phyloP scores from a whole-genome alignment of 371 early-diverging fungal genomes.

The Rhizopus sp. region DNA sequence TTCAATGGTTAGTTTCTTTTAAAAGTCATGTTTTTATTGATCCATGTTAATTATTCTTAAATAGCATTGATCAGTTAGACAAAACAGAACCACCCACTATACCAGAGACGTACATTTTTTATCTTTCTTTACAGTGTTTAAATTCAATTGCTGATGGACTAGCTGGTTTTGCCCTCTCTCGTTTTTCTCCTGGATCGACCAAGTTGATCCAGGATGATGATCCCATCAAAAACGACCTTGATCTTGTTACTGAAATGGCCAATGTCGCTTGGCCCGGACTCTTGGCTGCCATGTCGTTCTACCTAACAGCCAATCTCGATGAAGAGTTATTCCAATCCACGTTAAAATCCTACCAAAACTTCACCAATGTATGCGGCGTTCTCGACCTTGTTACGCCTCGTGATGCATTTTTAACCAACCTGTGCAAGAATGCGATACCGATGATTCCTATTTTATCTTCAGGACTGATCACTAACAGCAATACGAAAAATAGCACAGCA shows the following conservation, averaged over 20 bases:
- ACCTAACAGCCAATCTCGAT: constrained; percentile 78
- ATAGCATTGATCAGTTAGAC: constrained; percentile 89
- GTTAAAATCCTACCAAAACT: constrained; percentile 74
- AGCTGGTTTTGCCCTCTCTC: constrained; percentile 66
- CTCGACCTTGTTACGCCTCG: constrained; percentile 77
- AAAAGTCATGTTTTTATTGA: not conserved
- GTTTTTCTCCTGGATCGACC: constrained; percentile 48
- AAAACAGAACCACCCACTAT: constrained; percentile 87
- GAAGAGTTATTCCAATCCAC: constrained; percentile 80
- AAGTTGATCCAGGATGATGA: constrained; percentile 7
- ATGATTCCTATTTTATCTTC: constrained; percentile 51
- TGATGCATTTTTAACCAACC: constrained; percentile 82
- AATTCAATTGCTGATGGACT: constrained; percentile 73
- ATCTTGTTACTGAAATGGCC: constrained; percentile 78
- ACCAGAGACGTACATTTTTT: constrained; percentile 87
- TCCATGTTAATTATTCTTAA: not conserved
- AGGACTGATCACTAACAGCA: constrained; percentile 27
- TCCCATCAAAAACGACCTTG: constrained; percentile 58
- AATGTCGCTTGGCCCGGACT: constrained; percentile 83
- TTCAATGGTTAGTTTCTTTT: constrained; percentile 66
- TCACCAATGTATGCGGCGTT: constrained; percentile 85
- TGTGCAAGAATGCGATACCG: constrained; percentile 81
- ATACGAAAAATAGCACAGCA: constrained; percentile 21
- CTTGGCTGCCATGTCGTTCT: constrained; percentile 78
- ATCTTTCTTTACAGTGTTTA: constrained; percentile 72